Percentiles rank a stretch among this genome's conserved stretches.
phyloP scores from a whole-genome alignment of 2,329 filamentous ascomycete species.

The Sclerotiophoma versabilis region DNA sequence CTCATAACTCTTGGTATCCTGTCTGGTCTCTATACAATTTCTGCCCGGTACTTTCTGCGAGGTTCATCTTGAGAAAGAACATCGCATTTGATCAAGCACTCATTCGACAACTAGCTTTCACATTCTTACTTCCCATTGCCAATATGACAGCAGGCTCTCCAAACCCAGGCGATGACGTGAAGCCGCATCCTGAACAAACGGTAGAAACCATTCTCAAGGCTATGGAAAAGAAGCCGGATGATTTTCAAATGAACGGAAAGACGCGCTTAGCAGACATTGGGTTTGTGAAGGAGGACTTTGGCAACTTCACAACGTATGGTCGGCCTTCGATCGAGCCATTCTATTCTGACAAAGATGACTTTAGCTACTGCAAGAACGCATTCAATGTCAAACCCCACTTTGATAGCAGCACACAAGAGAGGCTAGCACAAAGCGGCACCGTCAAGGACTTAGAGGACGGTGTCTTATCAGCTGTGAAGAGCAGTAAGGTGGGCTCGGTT shows the following conservation, averaged over 20 bases:
- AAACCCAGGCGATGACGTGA: neutral
- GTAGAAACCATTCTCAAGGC: conserved; percentile 12
- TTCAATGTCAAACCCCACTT: conserved; percentile 12
- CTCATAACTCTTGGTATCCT: neutral
- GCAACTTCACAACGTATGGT: conserved; percentile 7
- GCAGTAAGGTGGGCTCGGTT: neutral
- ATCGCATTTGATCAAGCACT: neutral
- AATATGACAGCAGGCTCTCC: conserved; percentile 5
- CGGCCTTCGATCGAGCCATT: neutral
- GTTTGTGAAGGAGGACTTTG: conserved; percentile 8
- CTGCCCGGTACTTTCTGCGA: neutral
- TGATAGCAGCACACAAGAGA: conserved; percentile 7
- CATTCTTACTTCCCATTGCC: no score
- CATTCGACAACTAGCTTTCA: neutral
- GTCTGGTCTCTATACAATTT: neutral
- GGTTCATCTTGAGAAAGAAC: neutral
- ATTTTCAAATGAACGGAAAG: conserved; percentile 1
- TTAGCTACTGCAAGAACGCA: conserved; percentile 8
- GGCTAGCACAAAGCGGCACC: conserved; percentile 5
- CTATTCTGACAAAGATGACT: neutral
- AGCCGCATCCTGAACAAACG: conserved; percentile 3
- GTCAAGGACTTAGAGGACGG: conserved; percentile 9
- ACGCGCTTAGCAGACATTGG: conserved; percentile 11
- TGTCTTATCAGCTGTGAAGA: conserved; percentile 3
- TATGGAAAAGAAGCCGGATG: conserved; percentile 16